Evolutionary conservation across 2,329 filamentous ascomycete species (phyloP).

Genomic region (Pyrenophora graminea): DNA sequence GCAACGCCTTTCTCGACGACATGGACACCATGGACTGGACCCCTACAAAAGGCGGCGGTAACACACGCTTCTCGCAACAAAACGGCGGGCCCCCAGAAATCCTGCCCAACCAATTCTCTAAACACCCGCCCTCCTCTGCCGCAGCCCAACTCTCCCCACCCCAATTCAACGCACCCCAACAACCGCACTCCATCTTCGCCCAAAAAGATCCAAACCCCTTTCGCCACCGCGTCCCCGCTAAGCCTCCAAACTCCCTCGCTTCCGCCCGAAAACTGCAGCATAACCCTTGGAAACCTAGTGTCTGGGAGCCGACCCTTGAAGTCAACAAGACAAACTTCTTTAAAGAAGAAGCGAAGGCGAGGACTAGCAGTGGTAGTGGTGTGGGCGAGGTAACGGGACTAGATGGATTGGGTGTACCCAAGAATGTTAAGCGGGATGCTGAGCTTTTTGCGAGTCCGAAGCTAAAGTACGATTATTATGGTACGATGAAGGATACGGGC

Average conservation of each 20-base stretch:
- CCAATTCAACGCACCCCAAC: constrained; percentile 9
- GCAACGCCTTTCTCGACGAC: constrained; percentile 23
- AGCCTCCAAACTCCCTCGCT: constrained; percentile 57
- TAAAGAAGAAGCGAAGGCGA: constrained; percentile 37
- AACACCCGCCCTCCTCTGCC: background rate
- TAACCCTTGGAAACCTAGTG: constrained; percentile 60
- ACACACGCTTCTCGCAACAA: constrained; percentile 45
- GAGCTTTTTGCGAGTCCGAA: constrained; percentile 39
- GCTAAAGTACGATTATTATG: constrained; percentile 41
- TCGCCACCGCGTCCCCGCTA: constrained; percentile 70
- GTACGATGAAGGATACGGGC: constrained; percentile 37
- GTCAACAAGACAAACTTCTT: constrained; percentile 60
- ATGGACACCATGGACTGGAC: constrained; percentile 75
- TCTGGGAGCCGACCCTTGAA: constrained; percentile 56
- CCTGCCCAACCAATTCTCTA: constrained; percentile 24
- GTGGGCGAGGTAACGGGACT: constrained; percentile 22
- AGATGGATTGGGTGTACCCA: constrained; percentile 31
- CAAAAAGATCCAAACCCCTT: constrained; percentile 59
- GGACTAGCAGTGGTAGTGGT: constrained; percentile 3
- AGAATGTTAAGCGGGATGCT: constrained; percentile 33
- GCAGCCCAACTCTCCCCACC: constrained; percentile 1
- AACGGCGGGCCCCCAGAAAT: constrained; percentile 16
- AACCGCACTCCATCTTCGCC: constrained; percentile 30
- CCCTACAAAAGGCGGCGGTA: constrained; percentile 50
- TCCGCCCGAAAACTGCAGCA: constrained; percentile 58